A percentile compares a stretch with the other conserved stretches of the same genome.
Evolutionary conservation across 352 stramenopile species (phyloP).

Genomic region (Detonula confervacea): DNA sequence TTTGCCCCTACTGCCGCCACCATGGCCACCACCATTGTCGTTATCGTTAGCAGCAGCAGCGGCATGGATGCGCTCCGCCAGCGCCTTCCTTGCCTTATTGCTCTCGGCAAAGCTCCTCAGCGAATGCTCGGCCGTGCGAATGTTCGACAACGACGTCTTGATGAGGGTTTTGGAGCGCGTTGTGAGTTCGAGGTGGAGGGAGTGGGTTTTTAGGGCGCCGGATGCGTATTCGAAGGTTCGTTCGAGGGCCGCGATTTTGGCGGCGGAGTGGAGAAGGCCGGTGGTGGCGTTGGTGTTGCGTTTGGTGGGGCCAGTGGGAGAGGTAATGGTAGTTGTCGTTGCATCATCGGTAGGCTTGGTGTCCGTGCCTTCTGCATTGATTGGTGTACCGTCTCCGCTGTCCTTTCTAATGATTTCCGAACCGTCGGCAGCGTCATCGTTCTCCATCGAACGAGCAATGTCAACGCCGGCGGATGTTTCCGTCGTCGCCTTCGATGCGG

Average conservation of each 20-base stretch:
- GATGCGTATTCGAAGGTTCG: constrained; percentile 37
- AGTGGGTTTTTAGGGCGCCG: constrained; percentile 36
- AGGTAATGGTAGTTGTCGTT: constrained; percentile 8
- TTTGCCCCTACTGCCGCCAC: neutral
- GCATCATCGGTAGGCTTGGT: neutral
- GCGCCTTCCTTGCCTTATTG: constrained; percentile 46
- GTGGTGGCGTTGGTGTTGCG: constrained; percentile 1
- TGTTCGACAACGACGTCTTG: constrained; percentile 43
- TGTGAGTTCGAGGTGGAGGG: constrained; percentile 39
- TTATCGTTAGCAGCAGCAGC: too few relatives aligned
- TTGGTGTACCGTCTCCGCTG: neutral
- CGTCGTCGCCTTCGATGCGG: neutral
- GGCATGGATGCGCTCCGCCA: constrained; percentile 43
- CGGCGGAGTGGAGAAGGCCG: neutral
- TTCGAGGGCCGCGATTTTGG: constrained; percentile 8
- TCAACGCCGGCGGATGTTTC: too few relatives aligned
- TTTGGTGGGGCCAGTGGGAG: neutral
- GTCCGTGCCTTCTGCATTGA: neutral
- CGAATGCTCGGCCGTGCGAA: constrained; percentile 59
- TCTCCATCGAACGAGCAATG: too few relatives aligned
- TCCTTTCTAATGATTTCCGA: neutral
- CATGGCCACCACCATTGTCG: constrained; percentile 22
- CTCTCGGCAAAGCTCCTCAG: constrained; percentile 68
- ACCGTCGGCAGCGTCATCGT: too few relatives aligned
- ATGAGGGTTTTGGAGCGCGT: constrained; percentile 34